These are phyloP conservation scores for Dryadomyces sulphureus DNA, from an alignment of 2,329 filamentous ascomycete genomes.

Conservation along the genomic window DNA sequence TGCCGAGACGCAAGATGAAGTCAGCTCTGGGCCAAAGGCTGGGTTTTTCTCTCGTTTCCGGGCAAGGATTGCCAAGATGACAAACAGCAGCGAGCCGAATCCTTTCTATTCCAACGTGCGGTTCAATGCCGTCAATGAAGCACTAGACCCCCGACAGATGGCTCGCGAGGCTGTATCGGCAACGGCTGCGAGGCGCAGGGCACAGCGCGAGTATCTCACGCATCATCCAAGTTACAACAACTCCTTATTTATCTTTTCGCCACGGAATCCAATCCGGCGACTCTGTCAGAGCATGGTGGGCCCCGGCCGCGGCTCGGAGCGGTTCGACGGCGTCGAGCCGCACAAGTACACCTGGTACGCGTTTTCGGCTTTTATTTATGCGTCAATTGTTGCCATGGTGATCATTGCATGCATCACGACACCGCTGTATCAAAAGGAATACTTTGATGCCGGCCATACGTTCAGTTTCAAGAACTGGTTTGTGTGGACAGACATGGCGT, in stretches of 20 bases:
- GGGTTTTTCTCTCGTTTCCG: slow-evolving; percentile 47
- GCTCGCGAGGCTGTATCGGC: slow-evolving; percentile 81
- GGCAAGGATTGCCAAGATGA: slow-evolving; percentile 39
- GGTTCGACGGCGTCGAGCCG: slow-evolving; percentile 79
- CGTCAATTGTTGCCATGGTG: slow-evolving; percentile 95
- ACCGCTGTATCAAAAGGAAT: slow-evolving; percentile 81
- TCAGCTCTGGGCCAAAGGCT: slow-evolving; percentile 24
- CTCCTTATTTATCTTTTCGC: slow-evolving; percentile 73
- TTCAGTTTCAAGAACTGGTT: slow-evolving; percentile 73
- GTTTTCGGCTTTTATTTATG: slow-evolving; percentile 88
- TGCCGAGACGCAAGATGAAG: slow-evolving; percentile 14
- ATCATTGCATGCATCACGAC: slow-evolving; percentile 87
- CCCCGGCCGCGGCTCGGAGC: slow-evolving; percentile 71
- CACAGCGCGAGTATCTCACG: slow-evolving; percentile 79
- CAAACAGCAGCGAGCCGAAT: slow-evolving; percentile 65
- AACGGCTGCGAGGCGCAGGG: slow-evolving; percentile 66
- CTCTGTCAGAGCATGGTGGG: slow-evolving; percentile 84
- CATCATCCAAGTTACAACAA: slow-evolving; percentile 87
- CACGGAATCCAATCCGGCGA: slow-evolving; percentile 61
- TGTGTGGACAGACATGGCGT: slow-evolving; percentile 82
- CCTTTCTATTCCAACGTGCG: slow-evolving; percentile 75
- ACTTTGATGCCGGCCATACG: slow-evolving; percentile 46
- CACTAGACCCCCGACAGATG: slow-evolving; percentile 72
- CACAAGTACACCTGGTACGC: slow-evolving; percentile 83
- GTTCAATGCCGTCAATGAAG: slow-evolving; percentile 60